Conservation (phyloP, 441 rosid species). For the Erodium texanum region DNA sequence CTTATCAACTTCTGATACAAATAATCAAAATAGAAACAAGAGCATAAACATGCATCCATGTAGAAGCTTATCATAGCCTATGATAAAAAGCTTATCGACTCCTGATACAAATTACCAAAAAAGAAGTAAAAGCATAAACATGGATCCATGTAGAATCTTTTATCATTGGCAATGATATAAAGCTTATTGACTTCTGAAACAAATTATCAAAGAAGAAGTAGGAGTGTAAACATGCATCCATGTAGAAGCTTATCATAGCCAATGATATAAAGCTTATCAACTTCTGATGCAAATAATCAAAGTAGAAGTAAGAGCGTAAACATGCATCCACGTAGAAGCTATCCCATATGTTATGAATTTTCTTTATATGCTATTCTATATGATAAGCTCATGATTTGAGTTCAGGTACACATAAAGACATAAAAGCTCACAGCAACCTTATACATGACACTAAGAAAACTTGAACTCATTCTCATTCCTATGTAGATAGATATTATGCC, state of each 20-base stretch:
- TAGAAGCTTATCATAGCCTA: neutral
- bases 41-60: neutral
- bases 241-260: neutral
- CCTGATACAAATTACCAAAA: neutral
- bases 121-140: neutral
- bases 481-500: too few relatives aligned
- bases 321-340: neutral
- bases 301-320: neutral
- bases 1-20: neutral
- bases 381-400: neutral
- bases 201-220: too few relatives aligned
- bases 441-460: too few relatives aligned
- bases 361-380: too few relatives aligned
- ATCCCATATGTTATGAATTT: neutral
- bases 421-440: too few relatives aligned
- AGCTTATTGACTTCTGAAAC: neutral
- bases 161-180: too few relatives aligned
- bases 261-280: neutral
- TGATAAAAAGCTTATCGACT: neutral
- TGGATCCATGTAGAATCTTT: neutral
- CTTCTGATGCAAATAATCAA: neutral
- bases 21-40: neutral
- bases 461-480: too few relatives aligned
- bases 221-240: too few relatives aligned
- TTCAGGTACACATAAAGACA: neutral